Conservation (phyloP, 2,329 filamentous ascomycete species). For the Paraphoma sp. region DNA sequence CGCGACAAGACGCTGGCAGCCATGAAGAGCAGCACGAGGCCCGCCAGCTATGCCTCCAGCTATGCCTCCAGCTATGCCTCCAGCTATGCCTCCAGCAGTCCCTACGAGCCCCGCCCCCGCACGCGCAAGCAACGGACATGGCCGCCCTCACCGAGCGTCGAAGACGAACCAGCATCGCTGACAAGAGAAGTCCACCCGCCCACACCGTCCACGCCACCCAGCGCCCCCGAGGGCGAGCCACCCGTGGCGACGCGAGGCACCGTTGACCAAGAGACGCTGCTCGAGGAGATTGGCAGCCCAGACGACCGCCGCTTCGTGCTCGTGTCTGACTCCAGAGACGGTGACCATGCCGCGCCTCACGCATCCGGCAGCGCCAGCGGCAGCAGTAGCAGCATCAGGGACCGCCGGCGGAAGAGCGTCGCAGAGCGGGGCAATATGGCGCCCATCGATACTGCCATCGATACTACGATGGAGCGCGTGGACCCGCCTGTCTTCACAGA, state of each 20-base stretch:
- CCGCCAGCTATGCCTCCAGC: slow-evolving; percentile 34
- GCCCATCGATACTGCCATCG: slow-evolving; percentile 43
- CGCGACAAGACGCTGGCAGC: slow-evolving; percentile 17
- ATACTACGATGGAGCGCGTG: slow-evolving; percentile 37
- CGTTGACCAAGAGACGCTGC: slow-evolving; percentile 71
- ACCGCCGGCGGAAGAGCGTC: slow-evolving; percentile 38
- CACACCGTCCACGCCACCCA: slow-evolving; percentile 30
- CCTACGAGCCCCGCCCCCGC: slow-evolving; percentile 41
- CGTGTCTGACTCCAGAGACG: slow-evolving; percentile 47
- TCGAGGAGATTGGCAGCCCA: slow-evolving; percentile 64
- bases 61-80: no score
- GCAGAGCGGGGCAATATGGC: slow-evolving; percentile 44
- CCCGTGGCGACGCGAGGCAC: slow-evolving; percentile 69
- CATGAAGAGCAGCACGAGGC: slow-evolving; percentile 30
- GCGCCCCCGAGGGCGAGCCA: slow-evolving; percentile 54
- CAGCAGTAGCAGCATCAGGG: slow-evolving; percentile 8
- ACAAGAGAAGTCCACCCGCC: slow-evolving; percentile 64
- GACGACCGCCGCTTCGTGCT: slow-evolving; percentile 72
- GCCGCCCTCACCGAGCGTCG: slow-evolving; percentile 70
- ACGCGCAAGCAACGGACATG: slow-evolving; percentile 39
- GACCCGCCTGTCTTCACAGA: slow-evolving; percentile 49
- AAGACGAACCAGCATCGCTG: slow-evolving; percentile 71
- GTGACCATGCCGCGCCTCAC: background rate
- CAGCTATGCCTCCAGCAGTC: slow-evolving; percentile 34
- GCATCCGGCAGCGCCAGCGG: no score